Evolutionary conservation across 1,139 yeast genomes (phyloP), one percentile per base, ranked within the genome.

Genomic region (Trichomonascaceae sp.): DNA sequence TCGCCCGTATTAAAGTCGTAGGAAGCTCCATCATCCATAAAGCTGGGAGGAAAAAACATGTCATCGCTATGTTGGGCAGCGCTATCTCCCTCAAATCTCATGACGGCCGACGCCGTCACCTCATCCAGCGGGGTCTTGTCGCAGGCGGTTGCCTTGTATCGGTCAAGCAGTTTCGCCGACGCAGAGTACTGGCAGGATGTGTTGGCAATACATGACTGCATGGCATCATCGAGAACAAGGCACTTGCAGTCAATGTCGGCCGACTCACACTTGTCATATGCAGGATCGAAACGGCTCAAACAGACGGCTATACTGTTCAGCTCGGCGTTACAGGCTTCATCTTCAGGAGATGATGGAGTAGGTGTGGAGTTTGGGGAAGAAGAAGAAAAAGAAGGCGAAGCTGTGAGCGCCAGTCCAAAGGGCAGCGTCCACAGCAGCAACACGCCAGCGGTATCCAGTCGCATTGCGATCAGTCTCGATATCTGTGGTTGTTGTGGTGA

Each of bases 21-120:
- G 18, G 16, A 17, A 25, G 30, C 42, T 13, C 33, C 28, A 8
- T 33, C 39, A 27, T 37, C 40, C 9, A 31, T 32, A 26, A 46
- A 45, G 17, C 38, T 37, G 3, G 47, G 48, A 28, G 43, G 39
- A 1, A 43, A 42, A 16, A 40, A 30, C 17, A 29, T 27, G 26
- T 44, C 43, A 31, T 48, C 52, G 9, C 45, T 42, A 35, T 45
- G 46, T 30, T 48, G 50, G 22, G 39, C 37, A 11, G 38, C 39
- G n/a, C 43, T 38, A 23, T 46, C 47, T n/a, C 49, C 49, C 17
- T 36, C 41, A 30, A 48, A 43, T 8, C 50, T 29, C 8, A 43
- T 42, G 4, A 17, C 31, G 9, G 34, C 30, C 4, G 34, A 26
- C 16, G n/a, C n/a, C 13, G 8, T 13, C 16, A 26, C 13, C 8